Conservation (phyloP, 768 basidiomycete genomes). For the Boletus eberwhitei region DNA sequence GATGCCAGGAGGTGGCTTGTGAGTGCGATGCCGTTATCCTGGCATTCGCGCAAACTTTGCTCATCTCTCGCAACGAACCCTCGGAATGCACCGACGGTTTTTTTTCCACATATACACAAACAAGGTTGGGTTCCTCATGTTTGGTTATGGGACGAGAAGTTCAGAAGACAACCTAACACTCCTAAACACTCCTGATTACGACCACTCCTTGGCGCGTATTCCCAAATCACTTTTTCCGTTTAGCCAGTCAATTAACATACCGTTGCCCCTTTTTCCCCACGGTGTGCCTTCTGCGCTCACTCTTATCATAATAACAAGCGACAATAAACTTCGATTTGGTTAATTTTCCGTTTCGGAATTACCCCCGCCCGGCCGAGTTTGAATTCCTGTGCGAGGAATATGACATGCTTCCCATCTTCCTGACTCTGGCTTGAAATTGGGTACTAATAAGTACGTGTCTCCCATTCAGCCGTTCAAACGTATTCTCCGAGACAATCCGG, state of each 20-base stretch:
- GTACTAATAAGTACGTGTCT: not conserved
- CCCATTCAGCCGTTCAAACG: not conserved
- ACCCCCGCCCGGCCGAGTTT: not conserved
- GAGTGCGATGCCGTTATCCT: not conserved
- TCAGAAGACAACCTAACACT: not conserved
- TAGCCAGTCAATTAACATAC: not conserved
- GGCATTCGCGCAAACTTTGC: conserved; percentile 1
- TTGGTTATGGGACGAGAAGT: not conserved
- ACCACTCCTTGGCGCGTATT: not conserved
- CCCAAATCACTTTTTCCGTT: not conserved
- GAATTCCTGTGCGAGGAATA: conserved; percentile 5
- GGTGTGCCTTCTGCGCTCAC: conserved; percentile 11
- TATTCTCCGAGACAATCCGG: not conserved
- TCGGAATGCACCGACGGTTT: not conserved
- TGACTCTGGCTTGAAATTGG: not conserved
- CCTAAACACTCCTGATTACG: conserved; percentile 2
- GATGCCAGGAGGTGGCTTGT: not conserved
- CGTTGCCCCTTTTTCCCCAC: conserved; percentile 9
- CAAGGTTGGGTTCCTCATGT: conserved; percentile 16
- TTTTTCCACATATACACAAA: not conserved
- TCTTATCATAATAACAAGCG: conserved; percentile 2
- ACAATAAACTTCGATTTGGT: conserved; percentile 7
- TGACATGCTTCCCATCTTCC: not conserved
- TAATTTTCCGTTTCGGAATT: conserved; percentile 5
- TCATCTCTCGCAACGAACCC: not conserved